Conservation (phyloP, 2,329 filamentous ascomycete species). For the Penicillium palitans region DNA sequence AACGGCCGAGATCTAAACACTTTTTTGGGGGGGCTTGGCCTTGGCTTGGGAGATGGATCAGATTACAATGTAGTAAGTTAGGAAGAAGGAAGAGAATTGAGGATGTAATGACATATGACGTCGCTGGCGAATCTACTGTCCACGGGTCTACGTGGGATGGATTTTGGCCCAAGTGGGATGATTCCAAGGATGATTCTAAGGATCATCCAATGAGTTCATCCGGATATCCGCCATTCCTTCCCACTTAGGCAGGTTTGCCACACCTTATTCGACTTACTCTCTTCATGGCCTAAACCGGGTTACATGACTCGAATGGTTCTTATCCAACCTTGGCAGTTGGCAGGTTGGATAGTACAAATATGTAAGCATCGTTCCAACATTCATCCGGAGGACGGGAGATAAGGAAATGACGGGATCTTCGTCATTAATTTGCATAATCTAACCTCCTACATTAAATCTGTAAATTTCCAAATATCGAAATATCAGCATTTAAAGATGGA, state of each 20-base stretch:
- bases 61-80: neutral
- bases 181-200: neutral
- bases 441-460: no score
- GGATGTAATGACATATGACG: constrained; percentile 1
- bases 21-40: neutral
- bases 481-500: no score
- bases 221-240: neutral
- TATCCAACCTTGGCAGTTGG: no score
- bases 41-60: neutral
- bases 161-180: neutral
- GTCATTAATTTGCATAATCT: no score
- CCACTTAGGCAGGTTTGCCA: neutral
- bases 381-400: neutral
- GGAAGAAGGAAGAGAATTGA: neutral
- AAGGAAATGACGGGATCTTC: neutral
- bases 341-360: neutral
- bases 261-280: constrained; percentile 10
- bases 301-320: no score
- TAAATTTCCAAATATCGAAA: no score
- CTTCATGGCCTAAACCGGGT: neutral
- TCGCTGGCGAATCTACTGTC: neutral
- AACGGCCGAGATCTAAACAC: neutral
- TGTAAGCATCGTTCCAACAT: neutral
- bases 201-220: neutral
- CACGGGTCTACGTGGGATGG: neutral